Base-by-base conservation (phyloP, 1,139 yeast genomes). In the Blastobotrys arbuscula region DNA sequence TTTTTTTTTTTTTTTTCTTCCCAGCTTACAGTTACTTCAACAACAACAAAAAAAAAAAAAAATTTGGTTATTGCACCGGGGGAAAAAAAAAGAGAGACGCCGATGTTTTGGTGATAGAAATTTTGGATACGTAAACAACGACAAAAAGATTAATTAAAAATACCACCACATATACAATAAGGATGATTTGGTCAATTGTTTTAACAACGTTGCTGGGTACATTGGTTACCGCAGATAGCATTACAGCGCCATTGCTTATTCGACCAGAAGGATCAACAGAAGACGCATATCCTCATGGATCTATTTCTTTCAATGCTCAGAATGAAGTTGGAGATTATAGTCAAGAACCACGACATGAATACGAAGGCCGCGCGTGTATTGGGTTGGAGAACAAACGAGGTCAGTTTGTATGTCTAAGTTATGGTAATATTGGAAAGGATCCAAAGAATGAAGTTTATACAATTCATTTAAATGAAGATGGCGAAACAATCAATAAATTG, bases 311-410 rank as follows among this genome's bases (percentile, higher is more conserved):
- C 20, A 45, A 44, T 42, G 18, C 45, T 18, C 28, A 39, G 4
- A n/a, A 31, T 12, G 43, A 31, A 18, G n/a, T 26, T 16, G 47
- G 42, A 2, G 15, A 18, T 15, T 42, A 30, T 20, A 42, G 47
- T 7, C 26, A 24, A 9, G 44, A 39, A 18, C 35, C 47, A n/a
- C 7, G 26, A 4, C 15, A 13, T 15, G 35, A 16, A 24, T 43
- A 18, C 42, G 39, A 41, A 23, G 57, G 56, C 6, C 44, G 42
- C 21, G 60, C 55, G 7, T 62, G 65, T 42, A 40, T 61, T 31
- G 66, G 65, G 7, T 9, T 43, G 19, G 50, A 44, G 15, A 39
- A 55, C 12, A 34, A 40, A n/a, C 24, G 19, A 18, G 47, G 37
- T 18, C 26, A 43, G 6, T 59, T 57, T 45, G 42, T 53, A 21